phyloP scores from a whole-genome alignment of 169 alveolate genomes.

The Sarcocystis neurona region DNA sequence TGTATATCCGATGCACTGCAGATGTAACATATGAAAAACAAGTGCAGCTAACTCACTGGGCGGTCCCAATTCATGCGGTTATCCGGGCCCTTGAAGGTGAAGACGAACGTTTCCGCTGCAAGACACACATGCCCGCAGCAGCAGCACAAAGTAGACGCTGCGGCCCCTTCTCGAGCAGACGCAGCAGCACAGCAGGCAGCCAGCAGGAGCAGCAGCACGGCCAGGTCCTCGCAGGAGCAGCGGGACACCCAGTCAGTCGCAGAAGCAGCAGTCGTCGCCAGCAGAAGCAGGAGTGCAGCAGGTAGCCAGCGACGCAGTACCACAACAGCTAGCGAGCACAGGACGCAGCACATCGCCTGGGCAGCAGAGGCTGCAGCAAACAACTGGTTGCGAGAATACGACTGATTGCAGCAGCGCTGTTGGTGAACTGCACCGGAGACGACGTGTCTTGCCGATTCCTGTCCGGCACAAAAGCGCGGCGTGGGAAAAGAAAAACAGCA shows the following conservation, averaged over 20 bases:
- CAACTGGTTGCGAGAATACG: too few relatives aligned
- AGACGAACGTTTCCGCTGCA: constrained; percentile 84
- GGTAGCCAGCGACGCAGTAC: too few relatives aligned
- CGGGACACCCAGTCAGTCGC: neutral
- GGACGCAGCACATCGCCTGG: too few relatives aligned
- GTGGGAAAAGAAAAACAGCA: too few relatives aligned
- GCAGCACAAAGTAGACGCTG: neutral
- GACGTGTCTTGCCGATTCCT: too few relatives aligned
- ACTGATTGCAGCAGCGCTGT: too few relatives aligned
- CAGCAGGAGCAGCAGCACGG: neutral
- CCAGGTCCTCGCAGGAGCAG: neutral
- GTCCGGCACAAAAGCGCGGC: too few relatives aligned
- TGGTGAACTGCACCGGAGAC: too few relatives aligned
- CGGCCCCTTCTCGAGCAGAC: neutral
- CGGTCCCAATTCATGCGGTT: constrained; percentile 6
- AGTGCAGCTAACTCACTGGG: neutral
- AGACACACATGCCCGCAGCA: neutral
- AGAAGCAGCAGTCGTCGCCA: neutral
- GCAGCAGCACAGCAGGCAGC: neutral
- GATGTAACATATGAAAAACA: too few relatives aligned
- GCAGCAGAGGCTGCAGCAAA: too few relatives aligned
- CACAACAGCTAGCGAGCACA: too few relatives aligned
- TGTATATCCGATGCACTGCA: neutral
- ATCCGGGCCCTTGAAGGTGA: constrained; percentile 70
- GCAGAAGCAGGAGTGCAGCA: too few relatives aligned